Evolutionary conservation across 2,329 filamentous ascomycete species (phyloP).

Genomic region (Tolypocladium inflatum): DNA sequence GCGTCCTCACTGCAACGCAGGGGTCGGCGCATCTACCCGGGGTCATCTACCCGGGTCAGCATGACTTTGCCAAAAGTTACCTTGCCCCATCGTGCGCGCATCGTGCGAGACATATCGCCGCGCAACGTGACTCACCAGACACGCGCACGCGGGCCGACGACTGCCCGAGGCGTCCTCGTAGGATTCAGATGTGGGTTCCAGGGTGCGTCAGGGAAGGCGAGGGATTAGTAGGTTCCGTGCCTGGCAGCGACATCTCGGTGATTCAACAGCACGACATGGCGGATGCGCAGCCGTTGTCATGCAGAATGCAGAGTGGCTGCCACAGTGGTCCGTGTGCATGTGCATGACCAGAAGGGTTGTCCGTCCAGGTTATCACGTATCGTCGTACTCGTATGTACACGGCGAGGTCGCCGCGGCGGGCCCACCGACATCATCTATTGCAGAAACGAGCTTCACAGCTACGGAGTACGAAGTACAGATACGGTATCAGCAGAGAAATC

Average conservation of each 20-base stretch:
- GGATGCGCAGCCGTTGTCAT: neutral
- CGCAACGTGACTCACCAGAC: neutral
- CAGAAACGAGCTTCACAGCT: neutral
- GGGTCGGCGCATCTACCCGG: neutral
- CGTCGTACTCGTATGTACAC: too few relatives aligned
- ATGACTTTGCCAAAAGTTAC: neutral
- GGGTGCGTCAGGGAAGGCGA: neutral
- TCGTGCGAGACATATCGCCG: neutral
- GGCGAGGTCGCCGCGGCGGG: neutral
- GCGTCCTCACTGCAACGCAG: neutral
- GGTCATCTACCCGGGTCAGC: neutral
- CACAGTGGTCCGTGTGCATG: neutral
- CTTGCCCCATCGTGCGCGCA: neutral
- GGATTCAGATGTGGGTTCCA: neutral
- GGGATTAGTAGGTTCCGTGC: neutral
- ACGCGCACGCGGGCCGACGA: neutral
- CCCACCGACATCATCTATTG: neutral
- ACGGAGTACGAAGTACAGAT: too few relatives aligned
- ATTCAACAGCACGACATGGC: neutral
- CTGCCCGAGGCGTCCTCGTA: neutral
- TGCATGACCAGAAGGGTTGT: neutral
- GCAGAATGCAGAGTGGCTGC: neutral
- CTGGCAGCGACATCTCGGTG: neutral
- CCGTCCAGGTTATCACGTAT: neutral
- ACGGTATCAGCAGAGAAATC: neutral